phyloP scores from a whole-genome alignment of 2,329 filamentous ascomycete genomes.

The Endoconidiophora polonica region DNA sequence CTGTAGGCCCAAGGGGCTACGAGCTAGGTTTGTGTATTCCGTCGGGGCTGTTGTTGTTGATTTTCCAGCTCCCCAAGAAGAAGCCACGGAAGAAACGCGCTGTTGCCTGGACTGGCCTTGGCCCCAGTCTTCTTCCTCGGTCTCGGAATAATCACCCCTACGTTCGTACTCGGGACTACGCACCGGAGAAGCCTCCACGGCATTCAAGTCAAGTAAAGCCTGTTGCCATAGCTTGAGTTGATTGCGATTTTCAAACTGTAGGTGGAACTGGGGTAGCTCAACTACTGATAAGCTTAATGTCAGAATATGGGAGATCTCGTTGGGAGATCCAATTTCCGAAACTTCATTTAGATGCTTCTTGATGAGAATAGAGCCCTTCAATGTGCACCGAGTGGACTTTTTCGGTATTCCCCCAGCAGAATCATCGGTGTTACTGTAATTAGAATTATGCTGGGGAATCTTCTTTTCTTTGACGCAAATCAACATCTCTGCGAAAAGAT shows the following conservation, averaged over 20 bases:
- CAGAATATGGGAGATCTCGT: conserved; percentile 54
- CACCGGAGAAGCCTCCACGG: conserved; percentile 44
- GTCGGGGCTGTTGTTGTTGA: conserved; percentile 80
- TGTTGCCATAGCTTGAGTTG: conserved; percentile 86
- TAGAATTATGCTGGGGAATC: conserved; percentile 26
- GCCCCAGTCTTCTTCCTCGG: conserved; percentile 70
- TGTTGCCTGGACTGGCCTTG: conserved; percentile 41
- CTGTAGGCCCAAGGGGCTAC: conserved; percentile 24
- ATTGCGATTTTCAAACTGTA: conserved; percentile 68
- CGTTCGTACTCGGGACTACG: conserved; percentile 65
- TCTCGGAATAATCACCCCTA: conserved; percentile 53
- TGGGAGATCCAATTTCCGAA: conserved; percentile 48
- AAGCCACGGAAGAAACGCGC: conserved; percentile 67
- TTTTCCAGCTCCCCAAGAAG: conserved; percentile 63
- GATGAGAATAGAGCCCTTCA: conserved; percentile 95
- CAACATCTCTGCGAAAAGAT: conserved; percentile 94
- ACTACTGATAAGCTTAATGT: conserved; percentile 81
- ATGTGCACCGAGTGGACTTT: conserved; percentile 61
- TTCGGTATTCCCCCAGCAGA: conserved; percentile 27
- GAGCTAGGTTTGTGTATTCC: conserved; percentile 66
- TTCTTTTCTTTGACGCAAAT: conserved; percentile 99
- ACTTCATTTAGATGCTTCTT: conserved; percentile 95
- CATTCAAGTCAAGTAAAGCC: conserved; percentile 68
- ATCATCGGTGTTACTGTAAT: conserved; percentile 49
- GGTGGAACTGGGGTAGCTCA: conserved; percentile 85